Evolutionary conservation across 108 stramenopile genomes (phyloP).

Genomic region (Skeletonema tropicum): DNA sequence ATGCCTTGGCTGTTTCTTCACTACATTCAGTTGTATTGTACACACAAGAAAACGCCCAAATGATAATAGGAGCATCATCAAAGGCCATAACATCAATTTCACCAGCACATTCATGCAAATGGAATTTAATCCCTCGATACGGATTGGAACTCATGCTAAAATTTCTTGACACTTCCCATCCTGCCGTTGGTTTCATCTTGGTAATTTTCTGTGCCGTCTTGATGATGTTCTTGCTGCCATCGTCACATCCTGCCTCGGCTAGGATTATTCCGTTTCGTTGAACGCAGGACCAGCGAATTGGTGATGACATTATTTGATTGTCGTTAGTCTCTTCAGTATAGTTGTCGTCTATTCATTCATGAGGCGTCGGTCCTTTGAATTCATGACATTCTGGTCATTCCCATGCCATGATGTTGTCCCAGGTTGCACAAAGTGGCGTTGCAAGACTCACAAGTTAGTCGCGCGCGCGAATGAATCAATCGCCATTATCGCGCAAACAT

Average conservation of each 20-base stretch:
- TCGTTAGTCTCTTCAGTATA: not conserved
- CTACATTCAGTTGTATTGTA: conserved; percentile 46
- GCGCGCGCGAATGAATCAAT: too few species aligned
- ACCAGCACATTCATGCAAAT: conserved; percentile 51
- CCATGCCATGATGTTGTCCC: too few species aligned
- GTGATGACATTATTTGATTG: not conserved
- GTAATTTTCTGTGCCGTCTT: conserved; percentile 52
- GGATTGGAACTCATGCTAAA: conserved; percentile 5
- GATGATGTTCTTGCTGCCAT: conserved; percentile 41
- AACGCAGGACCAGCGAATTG: conserved; percentile 55
- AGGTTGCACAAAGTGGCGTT: too few species aligned
- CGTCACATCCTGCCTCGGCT: conserved; percentile 67
- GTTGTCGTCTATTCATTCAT: not conserved
- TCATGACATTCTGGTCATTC: too few species aligned
- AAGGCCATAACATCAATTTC: conserved; percentile 12
- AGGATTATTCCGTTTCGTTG: conserved; percentile 60
- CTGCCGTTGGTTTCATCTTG: conserved; percentile 64
- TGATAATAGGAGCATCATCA: conserved; percentile 25
- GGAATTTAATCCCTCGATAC: conserved; percentile 63
- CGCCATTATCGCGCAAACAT: too few species aligned
- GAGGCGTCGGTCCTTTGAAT: too few species aligned
- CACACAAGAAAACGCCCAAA: conserved; percentile 70
- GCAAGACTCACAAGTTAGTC: too few species aligned
- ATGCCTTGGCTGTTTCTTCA: conserved; percentile 50
- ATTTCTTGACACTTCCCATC: conserved; percentile 59